These are phyloP conservation scores for Pseudogymnoascus sp. DNA, from an alignment of 2,329 filamentous ascomycete genomes.

Conservation along the genomic window DNA sequence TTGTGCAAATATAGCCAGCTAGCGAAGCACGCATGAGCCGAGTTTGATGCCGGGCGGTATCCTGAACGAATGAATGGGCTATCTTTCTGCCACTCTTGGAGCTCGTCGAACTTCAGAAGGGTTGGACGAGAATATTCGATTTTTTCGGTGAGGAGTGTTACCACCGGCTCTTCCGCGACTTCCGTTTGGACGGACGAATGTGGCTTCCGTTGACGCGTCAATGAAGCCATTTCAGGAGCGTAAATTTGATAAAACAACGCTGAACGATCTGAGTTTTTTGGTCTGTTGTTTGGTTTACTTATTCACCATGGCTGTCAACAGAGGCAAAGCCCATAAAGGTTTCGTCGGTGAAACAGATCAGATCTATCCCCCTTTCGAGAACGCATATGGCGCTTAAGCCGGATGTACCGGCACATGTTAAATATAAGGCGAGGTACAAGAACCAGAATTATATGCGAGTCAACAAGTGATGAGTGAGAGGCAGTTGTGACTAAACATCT, in stretches of 20 bases:
- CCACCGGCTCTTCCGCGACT: neutral
- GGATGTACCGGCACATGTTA: neutral
- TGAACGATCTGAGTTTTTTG: neutral
- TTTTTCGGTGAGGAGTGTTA: neutral
- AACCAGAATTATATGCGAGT: neutral
- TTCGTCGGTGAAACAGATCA: neutral
- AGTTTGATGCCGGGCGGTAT: constrained; percentile 37
- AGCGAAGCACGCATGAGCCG: constrained; percentile 30
- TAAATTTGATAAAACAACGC: neutral
- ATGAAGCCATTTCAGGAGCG: neutral
- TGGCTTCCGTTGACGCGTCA: neutral
- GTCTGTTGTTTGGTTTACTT: neutral
- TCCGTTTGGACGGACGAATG: neutral
- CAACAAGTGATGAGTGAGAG: neutral
- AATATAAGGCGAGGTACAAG: constrained; percentile 1
- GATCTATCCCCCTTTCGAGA: neutral
- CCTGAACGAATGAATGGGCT: constrained; percentile 36
- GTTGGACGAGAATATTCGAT: constrained; percentile 10
- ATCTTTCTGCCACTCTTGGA: constrained; percentile 37
- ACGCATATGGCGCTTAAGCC: neutral
- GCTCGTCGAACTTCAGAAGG: constrained; percentile 29
- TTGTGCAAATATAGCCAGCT: constrained; percentile 39
- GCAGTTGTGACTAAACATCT: neutral
- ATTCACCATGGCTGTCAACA: neutral
- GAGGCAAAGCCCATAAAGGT: neutral